phyloP scores from a whole-genome alignment of 768 basidiomycete genomes.

The Kwoniella bestiolae region DNA sequence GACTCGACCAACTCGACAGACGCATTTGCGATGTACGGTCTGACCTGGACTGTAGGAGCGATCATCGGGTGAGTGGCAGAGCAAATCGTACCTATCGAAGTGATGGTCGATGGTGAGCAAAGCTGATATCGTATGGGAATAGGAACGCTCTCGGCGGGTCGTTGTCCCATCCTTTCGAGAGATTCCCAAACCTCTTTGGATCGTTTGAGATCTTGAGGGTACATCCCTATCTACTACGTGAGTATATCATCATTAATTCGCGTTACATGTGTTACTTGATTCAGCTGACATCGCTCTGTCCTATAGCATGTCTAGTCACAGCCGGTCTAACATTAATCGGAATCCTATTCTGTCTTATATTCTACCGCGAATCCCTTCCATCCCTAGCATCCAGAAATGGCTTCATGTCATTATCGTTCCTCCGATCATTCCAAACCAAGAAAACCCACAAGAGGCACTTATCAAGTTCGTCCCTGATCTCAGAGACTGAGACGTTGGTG shows the following conservation, averaged over 20 bases:
- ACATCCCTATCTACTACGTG: constrained; percentile 49
- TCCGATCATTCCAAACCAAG: constrained; percentile 12
- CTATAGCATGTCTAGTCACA: constrained; percentile 50
- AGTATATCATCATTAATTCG: no score
- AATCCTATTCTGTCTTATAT: constrained; percentile 44
- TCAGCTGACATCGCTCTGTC: no score
- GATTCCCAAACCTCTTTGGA: constrained; percentile 47
- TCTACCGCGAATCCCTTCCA: constrained; percentile 48
- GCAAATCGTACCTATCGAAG: not conserved
- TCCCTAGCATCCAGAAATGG: constrained; percentile 4
- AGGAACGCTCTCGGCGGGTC: constrained; percentile 47
- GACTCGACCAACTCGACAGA: constrained; percentile 55
- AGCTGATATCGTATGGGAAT: constrained; percentile 7
- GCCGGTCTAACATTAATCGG: constrained; percentile 44
- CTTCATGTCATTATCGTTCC: constrained; percentile 12
- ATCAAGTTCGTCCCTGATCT: constrained; percentile 26
- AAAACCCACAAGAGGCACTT: constrained; percentile 22
- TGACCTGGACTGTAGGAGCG: constrained; percentile 54
- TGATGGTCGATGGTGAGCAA: no score
- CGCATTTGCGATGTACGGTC: constrained; percentile 56
- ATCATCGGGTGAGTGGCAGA: constrained; percentile 45
- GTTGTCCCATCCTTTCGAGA: constrained; percentile 53
- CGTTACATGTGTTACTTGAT: no score
- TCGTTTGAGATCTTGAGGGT: constrained; percentile 28
- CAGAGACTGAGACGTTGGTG: constrained; percentile 50